Base-by-base conservation (phyloP, 1,139 yeast species). In the Geotrichum klebahnii region DNA sequence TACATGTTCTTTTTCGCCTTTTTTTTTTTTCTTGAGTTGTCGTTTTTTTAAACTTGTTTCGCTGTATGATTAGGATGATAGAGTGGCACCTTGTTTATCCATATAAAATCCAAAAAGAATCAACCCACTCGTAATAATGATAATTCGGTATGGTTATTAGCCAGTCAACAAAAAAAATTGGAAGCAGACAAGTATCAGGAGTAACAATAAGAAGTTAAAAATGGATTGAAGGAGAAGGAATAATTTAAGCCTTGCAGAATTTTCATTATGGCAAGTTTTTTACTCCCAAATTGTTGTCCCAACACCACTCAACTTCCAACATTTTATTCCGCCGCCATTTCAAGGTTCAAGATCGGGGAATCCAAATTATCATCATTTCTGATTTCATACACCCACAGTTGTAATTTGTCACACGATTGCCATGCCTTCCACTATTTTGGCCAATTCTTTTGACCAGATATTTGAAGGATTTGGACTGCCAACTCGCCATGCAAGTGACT, bases 391-490 rank as follows among this genome's bases (percentile, higher is more conserved):
- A 10, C 28, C 8, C 29, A 37, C 9, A 6, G 6, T 26, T 10
- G 6, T 8, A 26, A 26, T 8, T 26, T n/a, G n/a, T n/a, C n/a
- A n/a, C 29, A 26, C 29, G 10, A 8, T 37, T 28, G 22, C 12
- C 23, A 40, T 40, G 44, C 44, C 44, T 14, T 28, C 44, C 14
- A 19, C 17, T 3, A 29, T 40, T 10, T 16, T 26, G 2, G 6
- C 35, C 5, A 9, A 29, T 14, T 28, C 44, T 9, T 40, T 40
- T 20, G 35, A 28, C 6, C 3, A 8, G 16, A 20, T 40, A 2
- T 40, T 40, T 16, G 43, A 39, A 5, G 19, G 5, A 5, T 26
- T 24, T 24, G 20, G 10, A 12, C 14, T n/a, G 5, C 26, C 33
- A 3, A 10, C 16, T 39, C 20, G 26, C 22, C 19, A 24, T 23